Evolutionary conservation across 2,329 filamentous ascomycete species (phyloP), one percentile per base, ranked within the genome.

Genomic region (Xylaria sp.): DNA sequence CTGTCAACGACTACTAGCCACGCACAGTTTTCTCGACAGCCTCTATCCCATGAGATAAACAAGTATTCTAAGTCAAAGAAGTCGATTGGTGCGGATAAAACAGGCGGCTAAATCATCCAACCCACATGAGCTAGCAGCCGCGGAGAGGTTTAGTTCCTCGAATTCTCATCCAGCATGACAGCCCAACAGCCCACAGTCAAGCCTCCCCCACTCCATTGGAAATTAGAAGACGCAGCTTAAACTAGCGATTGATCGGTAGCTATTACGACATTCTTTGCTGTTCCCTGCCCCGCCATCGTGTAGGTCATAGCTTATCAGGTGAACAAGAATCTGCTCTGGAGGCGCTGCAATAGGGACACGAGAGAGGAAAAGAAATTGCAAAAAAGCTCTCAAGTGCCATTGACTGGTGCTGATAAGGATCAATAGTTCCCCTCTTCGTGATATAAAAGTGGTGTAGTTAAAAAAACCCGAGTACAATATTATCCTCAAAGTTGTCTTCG

Each of bases 21-120:
- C 23, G 20, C 32, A 45, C 15, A 12, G 15, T 46, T 28, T 28
- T 59, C 34, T n/a, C 15, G 15, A 55, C 48, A 36, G 43, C 50
- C 8, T 45, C 41, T n/a, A 41, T 32, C 6, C n/a, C 6, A 15
- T 2, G 30, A 46, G 56, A 13, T 1, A 23, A 12, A 3, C 13
- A 41, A 36, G 30, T 20, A 58, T 58, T 63, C 53, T 15, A 39
- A 15, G 13, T 39, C 36, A 50, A 58, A 60, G 13, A 20, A 50
- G 32, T 68, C 58, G 3, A 70, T 68, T 70, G 68, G 68, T 52
- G 65, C 68, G 68, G 68, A 28, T 70, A 70, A 70, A 70, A 15
- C 20, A 46, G 39, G 43, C 68, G 68, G 68, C 46, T 70, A 70
- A 70, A 70, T 41, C 36, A 34, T 28, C 30, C 39, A 56, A 30